A percentile compares a stretch with the other conserved stretches of the same genome.
These are phyloP conservation scores for Scedosporium boydii DNA, from an alignment of 2,329 filamentous ascomycete species.

Conservation along the genomic window DNA sequence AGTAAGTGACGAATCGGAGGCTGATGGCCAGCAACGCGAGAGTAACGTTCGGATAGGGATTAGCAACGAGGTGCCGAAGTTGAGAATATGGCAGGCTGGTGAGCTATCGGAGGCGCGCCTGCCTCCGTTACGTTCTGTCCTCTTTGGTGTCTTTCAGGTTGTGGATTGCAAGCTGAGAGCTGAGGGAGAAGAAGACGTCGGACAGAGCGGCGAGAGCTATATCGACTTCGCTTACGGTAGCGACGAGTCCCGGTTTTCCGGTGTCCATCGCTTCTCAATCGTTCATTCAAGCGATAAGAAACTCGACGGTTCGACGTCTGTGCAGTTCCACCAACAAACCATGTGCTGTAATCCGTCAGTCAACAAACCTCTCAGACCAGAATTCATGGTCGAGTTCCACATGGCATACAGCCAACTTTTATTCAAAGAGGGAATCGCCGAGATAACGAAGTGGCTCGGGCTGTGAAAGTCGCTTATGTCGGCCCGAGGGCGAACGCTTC, in stretches of 20 bases:
- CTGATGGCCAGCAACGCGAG: neutral
- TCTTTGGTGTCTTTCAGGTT: constrained; percentile 19
- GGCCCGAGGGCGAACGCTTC: neutral
- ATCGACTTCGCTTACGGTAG: constrained; percentile 21
- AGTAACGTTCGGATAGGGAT: neutral
- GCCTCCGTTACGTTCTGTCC: constrained; percentile 11
- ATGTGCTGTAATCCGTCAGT: constrained; percentile 17
- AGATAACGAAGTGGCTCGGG: constrained; percentile 8
- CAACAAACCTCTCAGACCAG: constrained; percentile 11
- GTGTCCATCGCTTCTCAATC: constrained; percentile 20
- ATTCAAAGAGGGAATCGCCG: constrained; percentile 16
- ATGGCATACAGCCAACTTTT: constrained; percentile 15
- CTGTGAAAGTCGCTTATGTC: neutral
- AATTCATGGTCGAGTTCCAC: constrained; percentile 15
- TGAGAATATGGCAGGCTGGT: neutral
- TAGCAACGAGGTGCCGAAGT: neutral
- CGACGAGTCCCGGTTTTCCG: constrained; percentile 15
- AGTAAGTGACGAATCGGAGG: constrained; percentile 11
- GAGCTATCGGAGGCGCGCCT: constrained; percentile 13
- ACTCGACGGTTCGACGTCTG: neutral
- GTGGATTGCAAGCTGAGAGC: constrained; percentile 9
- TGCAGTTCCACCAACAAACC: constrained; percentile 13
- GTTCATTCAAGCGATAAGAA: constrained; percentile 8
- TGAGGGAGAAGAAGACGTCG: neutral
- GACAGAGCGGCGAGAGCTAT: constrained; percentile 12